phyloP scores from a whole-genome alignment of 495 filamentous ascomycete species.

The Talaromyces wortmannii region DNA sequence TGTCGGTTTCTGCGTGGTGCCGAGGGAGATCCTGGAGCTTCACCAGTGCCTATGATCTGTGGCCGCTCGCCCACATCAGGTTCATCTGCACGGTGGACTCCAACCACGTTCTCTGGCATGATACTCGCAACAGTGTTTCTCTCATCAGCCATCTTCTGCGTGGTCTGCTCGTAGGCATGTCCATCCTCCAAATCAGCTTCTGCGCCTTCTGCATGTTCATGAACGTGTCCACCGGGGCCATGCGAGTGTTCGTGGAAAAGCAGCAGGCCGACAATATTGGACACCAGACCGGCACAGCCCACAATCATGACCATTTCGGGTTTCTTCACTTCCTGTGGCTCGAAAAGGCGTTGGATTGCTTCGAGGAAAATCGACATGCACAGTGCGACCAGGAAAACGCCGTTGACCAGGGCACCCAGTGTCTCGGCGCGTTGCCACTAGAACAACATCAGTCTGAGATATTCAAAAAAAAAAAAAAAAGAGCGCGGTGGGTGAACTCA shows the following conservation, averaged over 20 bases:
- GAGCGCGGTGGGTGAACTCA: conserved; percentile 36
- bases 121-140: conserved; percentile 41
- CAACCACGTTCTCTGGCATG: conserved; percentile 22
- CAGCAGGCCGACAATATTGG: conserved; percentile 82
- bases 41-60: conserved; percentile 12
- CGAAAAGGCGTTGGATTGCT: conserved; percentile 80
- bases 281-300: conserved; percentile 76
- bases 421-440: conserved; percentile 98
- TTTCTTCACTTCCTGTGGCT: conserved; percentile 77
- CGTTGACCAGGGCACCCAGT: conserved; percentile 89
- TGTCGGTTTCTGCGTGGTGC: conserved; percentile 2
- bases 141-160: conserved; percentile 29
- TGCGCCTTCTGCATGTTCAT: conserved; percentile 40
- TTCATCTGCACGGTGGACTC: conserved; percentile 8
- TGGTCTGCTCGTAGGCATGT: conserved; percentile 30
- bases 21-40: conserved; percentile 24
- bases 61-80: conserved; percentile 38
- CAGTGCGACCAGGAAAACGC: conserved; percentile 91
- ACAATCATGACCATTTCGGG: conserved; percentile 82
- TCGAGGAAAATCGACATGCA: conserved; percentile 95
- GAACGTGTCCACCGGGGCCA: conserved; percentile 57
- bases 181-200: conserved; percentile 26
- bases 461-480: conserved; percentile 5
- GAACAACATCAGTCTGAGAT: conserved; percentile 17
- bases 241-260: conserved; percentile 93